Conservation (phyloP, 2,329 filamentous ascomycete genomes). For the Zymoseptoria tritici region DNA sequence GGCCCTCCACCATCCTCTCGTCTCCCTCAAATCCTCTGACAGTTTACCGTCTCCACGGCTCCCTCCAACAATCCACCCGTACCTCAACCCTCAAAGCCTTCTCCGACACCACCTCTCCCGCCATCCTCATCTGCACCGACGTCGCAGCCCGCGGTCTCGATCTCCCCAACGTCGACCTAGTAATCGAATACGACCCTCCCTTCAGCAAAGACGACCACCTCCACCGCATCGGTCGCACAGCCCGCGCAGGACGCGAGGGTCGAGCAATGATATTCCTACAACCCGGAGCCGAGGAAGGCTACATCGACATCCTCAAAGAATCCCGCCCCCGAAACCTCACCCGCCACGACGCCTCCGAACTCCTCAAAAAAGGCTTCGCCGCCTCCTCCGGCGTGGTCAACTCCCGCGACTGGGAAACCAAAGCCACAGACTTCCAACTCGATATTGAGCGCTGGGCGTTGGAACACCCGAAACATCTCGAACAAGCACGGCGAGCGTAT, state of each 20-base stretch:
- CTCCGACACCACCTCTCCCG: constrained; percentile 62
- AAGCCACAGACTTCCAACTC: constrained; percentile 61
- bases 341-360: constrained; percentile 56
- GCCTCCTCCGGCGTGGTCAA: constrained; percentile 29
- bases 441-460: constrained; percentile 59
- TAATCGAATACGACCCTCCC: constrained; percentile 92
- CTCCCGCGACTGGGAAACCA: constrained; percentile 52
- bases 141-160: constrained; percentile 93
- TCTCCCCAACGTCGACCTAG: constrained; percentile 86
- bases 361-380: constrained; percentile 57
- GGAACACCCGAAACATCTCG: constrained; percentile 60
- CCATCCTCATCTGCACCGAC: constrained; percentile 86
- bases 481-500: constrained; percentile 76
- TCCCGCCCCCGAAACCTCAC: constrained; percentile 52
- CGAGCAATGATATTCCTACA: constrained; percentile 83
- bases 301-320: constrained; percentile 69
- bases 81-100: constrained; percentile 81
- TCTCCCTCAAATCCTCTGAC: constrained; percentile 69
- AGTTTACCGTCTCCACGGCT: constrained; percentile 84
- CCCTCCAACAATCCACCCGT: constrained; percentile 76
- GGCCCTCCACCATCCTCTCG: constrained; percentile 17
- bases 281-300: constrained; percentile 86
- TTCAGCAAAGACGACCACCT: constrained; percentile 91
- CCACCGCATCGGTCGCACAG: constrained; percentile 89
- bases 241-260: constrained; percentile 81